phyloP scores from a whole-genome alignment of 2,329 filamentous ascomycete genomes.

The Graphilbum sp. region DNA sequence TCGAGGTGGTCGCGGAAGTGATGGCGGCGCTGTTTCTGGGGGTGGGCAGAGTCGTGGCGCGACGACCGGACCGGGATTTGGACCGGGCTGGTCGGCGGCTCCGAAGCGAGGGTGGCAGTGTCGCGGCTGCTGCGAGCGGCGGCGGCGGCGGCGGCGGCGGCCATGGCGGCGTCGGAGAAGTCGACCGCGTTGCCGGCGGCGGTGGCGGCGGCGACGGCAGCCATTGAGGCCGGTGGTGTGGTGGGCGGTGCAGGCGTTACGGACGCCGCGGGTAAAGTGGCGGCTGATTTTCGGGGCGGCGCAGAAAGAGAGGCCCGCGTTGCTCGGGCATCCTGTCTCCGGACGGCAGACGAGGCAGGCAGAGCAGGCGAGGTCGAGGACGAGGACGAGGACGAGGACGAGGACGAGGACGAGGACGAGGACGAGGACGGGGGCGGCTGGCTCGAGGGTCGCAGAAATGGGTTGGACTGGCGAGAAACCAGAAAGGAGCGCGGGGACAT shows the following conservation, averaged over 20 bases:
- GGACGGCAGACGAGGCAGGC: conserved; percentile 4
- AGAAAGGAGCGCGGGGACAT: conserved; percentile 23
- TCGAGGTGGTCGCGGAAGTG: conserved; percentile 4
- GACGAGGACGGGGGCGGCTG: conserved; percentile 1
- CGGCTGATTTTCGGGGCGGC: not conserved
- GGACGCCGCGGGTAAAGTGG: not conserved
- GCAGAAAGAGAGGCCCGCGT: not conserved
- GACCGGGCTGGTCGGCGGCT: conserved; percentile 31
- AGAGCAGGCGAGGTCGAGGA: conserved; percentile 6
- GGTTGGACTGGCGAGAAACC: conserved; percentile 16
- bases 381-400: conserved; percentile 1
- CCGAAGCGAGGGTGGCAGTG: conserved; percentile 1
- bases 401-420: not conserved
- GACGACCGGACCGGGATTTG: conserved; percentile 33
- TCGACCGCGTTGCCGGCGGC: conserved; percentile 12
- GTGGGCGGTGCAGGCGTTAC: not conserved
- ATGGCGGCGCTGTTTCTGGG: conserved; percentile 17
- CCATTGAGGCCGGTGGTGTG: not conserved
- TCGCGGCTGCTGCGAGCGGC: not conserved
- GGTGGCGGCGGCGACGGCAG: not conserved
- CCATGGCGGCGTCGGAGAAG: conserved; percentile 6
- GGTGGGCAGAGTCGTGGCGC: conserved; percentile 18
- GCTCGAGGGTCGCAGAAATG: conserved; percentile 8
- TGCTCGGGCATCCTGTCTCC: conserved; percentile 16
- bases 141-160: conserved; percentile 1